These are phyloP conservation scores for Oryza punctata DNA, from an alignment of 176 grass and related monocot species.

Conservation along the genomic window DNA sequence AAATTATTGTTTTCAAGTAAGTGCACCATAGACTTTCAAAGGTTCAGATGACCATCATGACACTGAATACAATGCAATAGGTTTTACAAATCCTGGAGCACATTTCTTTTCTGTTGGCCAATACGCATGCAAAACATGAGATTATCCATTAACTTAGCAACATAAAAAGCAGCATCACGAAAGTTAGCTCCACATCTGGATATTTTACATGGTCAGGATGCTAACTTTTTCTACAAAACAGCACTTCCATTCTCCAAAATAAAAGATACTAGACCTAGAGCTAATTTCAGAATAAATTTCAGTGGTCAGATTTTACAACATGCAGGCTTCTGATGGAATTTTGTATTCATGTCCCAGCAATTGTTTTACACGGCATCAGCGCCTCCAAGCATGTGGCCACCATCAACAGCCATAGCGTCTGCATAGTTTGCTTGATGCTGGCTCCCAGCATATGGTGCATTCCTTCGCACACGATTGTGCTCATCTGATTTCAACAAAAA, in stretches of 20 bases:
- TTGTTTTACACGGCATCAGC: conserved; percentile 42
- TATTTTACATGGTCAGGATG: conserved; percentile 41
- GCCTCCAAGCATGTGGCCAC: conserved; percentile 39
- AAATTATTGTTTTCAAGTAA: neutral
- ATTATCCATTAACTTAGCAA: neutral
- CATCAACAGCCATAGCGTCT: conserved; percentile 44
- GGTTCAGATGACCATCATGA: neutral
- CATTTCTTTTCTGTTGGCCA: neutral
- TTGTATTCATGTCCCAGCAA: conserved; percentile 40
- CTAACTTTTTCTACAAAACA: conserved; percentile 9
- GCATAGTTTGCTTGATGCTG: conserved; percentile 46
- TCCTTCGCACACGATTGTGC: conserved; percentile 55
- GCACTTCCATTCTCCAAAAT: neutral
- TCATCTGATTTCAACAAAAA: conserved; percentile 51
- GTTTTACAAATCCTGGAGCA: neutral
- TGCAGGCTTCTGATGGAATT: conserved; percentile 26
- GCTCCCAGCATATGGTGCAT: conserved; percentile 30
- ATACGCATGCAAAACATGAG: neutral
- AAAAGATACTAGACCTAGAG: conserved; percentile 26
- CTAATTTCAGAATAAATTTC: conserved; percentile 38
- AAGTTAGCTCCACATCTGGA: conserved; percentile 16
- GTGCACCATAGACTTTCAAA: neutral
- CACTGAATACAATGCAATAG: neutral
- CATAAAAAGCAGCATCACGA: neutral
- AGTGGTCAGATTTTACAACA: conserved; percentile 43